phyloP scores from a whole-genome alignment of 331 rosid genomes.

The Spiraea crenata region DNA sequence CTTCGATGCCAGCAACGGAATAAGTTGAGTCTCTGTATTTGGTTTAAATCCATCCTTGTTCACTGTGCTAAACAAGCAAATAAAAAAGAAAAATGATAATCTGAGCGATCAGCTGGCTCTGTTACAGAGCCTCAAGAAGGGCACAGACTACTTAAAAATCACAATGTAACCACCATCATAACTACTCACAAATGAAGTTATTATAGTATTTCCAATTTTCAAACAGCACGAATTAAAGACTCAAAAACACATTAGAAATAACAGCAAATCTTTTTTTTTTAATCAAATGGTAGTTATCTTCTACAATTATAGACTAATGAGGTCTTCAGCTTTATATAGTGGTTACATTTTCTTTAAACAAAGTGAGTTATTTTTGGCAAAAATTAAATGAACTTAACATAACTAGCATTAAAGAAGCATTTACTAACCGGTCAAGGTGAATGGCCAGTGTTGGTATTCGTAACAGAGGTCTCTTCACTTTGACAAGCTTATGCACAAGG shows the following conservation, averaged over 20 bases:
- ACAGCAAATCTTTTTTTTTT: too few relatives aligned
- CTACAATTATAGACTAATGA: not conserved
- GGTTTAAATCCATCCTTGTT: slow-evolving; percentile 96
- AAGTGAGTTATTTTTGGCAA: not conserved
- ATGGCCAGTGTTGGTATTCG: slow-evolving; percentile 96
- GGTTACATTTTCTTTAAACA: not conserved
- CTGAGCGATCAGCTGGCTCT: slow-evolving; percentile 2
- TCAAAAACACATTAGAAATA: not conserved
- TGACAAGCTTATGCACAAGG: slow-evolving; percentile 80
- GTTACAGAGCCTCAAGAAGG: not conserved
- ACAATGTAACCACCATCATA: not conserved
- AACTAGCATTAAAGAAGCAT: slow-evolving; percentile 2
- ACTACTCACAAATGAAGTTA: not conserved
- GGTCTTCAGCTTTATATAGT: not conserved
- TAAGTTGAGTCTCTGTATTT: slow-evolving; percentile 82
- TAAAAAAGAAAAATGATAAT: slow-evolving; percentile 2
- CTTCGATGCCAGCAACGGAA: slow-evolving; percentile 79
- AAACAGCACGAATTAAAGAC: not conserved
- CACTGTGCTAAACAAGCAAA: slow-evolving; percentile 74
- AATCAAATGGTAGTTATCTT: not conserved
- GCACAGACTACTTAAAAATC: not conserved
- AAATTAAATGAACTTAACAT: not conserved
- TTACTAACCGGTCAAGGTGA: slow-evolving; percentile 87
- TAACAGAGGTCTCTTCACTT: slow-evolving; percentile 73
- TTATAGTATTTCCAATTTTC: not conserved